These are phyloP conservation scores for Prototheca cutis DNA, from an alignment of 163 green algal species.

Conservation along the genomic window DNA sequence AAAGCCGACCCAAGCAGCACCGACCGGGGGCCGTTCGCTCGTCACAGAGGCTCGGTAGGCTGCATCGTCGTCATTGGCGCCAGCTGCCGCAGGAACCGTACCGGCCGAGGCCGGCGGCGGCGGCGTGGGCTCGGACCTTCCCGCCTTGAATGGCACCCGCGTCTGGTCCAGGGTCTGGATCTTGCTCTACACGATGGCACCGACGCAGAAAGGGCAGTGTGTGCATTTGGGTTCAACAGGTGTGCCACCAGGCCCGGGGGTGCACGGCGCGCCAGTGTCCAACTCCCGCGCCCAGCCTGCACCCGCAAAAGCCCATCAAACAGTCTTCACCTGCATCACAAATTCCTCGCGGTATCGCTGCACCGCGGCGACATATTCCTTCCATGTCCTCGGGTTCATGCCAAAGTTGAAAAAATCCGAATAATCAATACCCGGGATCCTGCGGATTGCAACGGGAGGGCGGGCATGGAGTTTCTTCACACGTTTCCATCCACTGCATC, in stretches of 20 bases:
- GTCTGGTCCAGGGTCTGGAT: slow-evolving; percentile 31
- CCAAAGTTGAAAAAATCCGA: slow-evolving; percentile 96
- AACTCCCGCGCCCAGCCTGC: neutral
- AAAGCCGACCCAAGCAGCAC: too few relatives aligned
- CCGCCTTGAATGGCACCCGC: neutral
- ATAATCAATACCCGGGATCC: slow-evolving; percentile 52
- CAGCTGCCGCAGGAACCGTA: too few relatives aligned
- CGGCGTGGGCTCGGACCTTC: neutral
- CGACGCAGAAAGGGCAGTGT: neutral
- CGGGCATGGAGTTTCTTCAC: too few relatives aligned
- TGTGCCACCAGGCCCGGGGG: neutral
- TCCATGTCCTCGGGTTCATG: slow-evolving; percentile 68
- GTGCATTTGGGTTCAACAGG: neutral
- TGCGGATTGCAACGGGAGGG: neutral
- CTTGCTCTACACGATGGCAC: slow-evolving; percentile 16
- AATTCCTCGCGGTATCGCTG: slow-evolving; percentile 39
- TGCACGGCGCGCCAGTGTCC: neutral
- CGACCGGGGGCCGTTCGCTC: slow-evolving; percentile 13
- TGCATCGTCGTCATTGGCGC: neutral
- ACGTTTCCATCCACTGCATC: too few relatives aligned
- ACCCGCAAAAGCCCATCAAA: too few relatives aligned
- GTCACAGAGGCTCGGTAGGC: slow-evolving; percentile 19
- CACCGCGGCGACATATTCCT: slow-evolving; percentile 63
- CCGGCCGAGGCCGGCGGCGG: neutral
- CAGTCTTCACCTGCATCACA: slow-evolving; percentile 21